Conservation (phyloP, 805 yeast species). For the Priceomyces haplophilus region DNA sequence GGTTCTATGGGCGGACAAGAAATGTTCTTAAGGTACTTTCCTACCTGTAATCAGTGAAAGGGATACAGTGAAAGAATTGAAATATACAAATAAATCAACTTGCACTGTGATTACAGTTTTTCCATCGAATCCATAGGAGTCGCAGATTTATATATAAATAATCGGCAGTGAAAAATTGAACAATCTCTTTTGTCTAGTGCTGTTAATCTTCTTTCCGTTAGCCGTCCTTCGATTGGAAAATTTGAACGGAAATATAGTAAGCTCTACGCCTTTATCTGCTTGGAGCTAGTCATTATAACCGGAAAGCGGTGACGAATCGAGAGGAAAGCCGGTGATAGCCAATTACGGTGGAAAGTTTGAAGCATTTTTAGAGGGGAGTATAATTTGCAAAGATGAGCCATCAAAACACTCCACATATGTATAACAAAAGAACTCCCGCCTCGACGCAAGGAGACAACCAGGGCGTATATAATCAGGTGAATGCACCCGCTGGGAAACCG, state of each 20-base stretch:
- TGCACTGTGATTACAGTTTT: background rate
- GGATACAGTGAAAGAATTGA: background rate
- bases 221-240: background rate
- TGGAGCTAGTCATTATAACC: too few species aligned
- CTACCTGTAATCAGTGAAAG: background rate
- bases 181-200: too few species aligned
- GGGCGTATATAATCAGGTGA: background rate
- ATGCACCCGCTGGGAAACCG: conserved; percentile 17
- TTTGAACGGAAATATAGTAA: background rate
- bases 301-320: too few species aligned
- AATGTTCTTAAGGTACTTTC: background rate
- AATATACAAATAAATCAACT: background rate
- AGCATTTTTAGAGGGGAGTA: too few species aligned
- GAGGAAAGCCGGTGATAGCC: too few species aligned
- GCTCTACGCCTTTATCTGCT: background rate
- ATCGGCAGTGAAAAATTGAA: too few species aligned
- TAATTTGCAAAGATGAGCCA: conserved; percentile 26
- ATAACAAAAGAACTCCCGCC: conserved; percentile 30
- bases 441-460: conserved; percentile 10
- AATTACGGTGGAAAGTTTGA: too few species aligned
- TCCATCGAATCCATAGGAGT: too few species aligned
- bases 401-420: conserved; percentile 35
- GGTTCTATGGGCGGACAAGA: background rate
- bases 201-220: too few species aligned
- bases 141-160: too few species aligned